These are phyloP conservation scores for Aspergillus fructus DNA, from an alignment of 2,329 filamentous ascomycete species.

Conservation along the genomic window DNA sequence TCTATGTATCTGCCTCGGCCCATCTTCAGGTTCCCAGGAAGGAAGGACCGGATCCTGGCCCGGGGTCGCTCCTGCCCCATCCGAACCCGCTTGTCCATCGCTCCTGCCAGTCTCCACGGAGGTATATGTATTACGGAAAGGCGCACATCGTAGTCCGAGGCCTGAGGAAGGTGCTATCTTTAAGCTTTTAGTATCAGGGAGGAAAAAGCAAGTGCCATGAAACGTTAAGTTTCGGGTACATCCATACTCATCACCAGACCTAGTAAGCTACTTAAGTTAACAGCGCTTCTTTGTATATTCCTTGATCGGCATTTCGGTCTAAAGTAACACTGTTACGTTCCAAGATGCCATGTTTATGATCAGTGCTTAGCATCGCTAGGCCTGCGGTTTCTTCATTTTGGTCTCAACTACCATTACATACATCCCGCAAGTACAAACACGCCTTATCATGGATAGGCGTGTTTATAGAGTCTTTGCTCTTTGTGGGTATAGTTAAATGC, in stretches of 20 bases:
- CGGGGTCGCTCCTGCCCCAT: neutral
- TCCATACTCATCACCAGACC: neutral
- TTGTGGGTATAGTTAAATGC: conserved; percentile 7
- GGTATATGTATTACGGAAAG: neutral
- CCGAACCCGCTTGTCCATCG: neutral
- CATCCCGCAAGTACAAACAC: neutral
- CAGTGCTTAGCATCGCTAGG: neutral
- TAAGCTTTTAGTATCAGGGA: neutral
- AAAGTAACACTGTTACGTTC: too few relatives aligned
- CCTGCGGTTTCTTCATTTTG: neutral
- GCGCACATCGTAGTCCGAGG: neutral
- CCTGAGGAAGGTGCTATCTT: neutral
- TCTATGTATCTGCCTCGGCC: neutral
- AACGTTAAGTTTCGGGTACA: neutral
- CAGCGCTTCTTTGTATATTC: neutral
- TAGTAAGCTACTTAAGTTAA: neutral
- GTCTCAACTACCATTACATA: neutral
- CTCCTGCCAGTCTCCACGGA: neutral
- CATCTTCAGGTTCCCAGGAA: too few relatives aligned
- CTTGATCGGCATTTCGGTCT: neutral
- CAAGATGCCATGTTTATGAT: too few relatives aligned
- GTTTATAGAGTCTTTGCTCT: neutral
- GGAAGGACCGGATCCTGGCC: neutral
- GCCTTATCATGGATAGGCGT: neutral
- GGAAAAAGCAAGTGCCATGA: neutral